Conservation (phyloP, 2,329 filamentous ascomycete species). For the Alternaria novae-zelandiae region DNA sequence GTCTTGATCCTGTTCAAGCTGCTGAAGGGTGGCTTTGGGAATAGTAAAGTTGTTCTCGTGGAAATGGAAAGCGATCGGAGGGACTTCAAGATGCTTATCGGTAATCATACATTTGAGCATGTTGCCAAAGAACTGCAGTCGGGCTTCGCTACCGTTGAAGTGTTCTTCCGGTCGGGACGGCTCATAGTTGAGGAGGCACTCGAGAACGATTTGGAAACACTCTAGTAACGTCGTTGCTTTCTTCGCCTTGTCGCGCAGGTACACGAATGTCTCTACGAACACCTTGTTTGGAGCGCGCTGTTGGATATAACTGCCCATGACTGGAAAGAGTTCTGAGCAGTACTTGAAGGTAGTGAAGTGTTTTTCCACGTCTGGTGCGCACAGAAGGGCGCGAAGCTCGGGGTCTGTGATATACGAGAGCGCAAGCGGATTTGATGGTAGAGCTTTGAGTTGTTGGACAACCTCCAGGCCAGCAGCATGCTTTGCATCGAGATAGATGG, state of each 20-base stretch:
- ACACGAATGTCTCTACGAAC: background rate
- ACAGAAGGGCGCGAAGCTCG: background rate
- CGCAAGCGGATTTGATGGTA: background rate
- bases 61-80: background rate
- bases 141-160: background rate
- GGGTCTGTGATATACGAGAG: background rate
- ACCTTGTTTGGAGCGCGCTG: background rate
- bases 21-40: background rate
- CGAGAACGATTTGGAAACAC: background rate
- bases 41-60: background rate
- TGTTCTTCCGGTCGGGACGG: background rate
- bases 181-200: background rate
- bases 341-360: background rate
- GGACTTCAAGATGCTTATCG: background rate
- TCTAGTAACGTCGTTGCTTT: background rate
- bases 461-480: background rate
- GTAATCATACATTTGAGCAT: background rate
- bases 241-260: background rate
- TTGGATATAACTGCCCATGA: background rate
- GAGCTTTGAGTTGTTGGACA: background rate
- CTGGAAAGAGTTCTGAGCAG: background rate
- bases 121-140: background rate
- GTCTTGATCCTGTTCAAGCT: background rate
- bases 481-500: background rate
- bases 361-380: background rate